Percentiles rank a stretch among this genome's conserved stretches.
phyloP scores from a whole-genome alignment of 2,329 filamentous ascomycete species.

The Laburnicola sp. region DNA sequence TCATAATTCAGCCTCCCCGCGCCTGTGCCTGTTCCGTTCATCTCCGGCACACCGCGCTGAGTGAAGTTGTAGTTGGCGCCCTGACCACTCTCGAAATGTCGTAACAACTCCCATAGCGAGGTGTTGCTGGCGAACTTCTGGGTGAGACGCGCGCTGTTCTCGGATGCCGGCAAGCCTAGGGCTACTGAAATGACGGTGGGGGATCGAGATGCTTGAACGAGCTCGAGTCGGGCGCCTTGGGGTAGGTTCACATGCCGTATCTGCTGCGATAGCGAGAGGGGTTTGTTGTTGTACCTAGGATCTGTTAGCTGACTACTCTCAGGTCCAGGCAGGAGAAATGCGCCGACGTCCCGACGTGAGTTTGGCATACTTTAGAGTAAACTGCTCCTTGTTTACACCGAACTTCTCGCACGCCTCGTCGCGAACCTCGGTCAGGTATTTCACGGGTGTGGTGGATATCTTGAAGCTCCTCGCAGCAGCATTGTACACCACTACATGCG shows the following conservation, averaged over 20 bases:
- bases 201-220: constrained; percentile 83
- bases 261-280: constrained; percentile 80
- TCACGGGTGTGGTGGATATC: constrained; percentile 81
- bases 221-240: constrained; percentile 87
- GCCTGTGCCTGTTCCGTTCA: constrained; percentile 58
- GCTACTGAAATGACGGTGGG: constrained; percentile 85
- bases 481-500: constrained; percentile 86
- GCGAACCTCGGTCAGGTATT: constrained; percentile 80
- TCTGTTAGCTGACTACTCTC: constrained; percentile 6
- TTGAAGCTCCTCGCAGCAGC: constrained; percentile 74
- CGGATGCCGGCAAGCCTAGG: constrained; percentile 77
- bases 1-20: constrained; percentile 83
- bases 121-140: constrained; percentile 89
- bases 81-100: constrained; percentile 76
- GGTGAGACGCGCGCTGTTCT: constrained; percentile 71
- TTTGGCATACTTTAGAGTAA: constrained; percentile 72
- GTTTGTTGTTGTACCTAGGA: constrained; percentile 68
- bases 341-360: too few species aligned
- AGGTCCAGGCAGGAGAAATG: too few species aligned
- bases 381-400: constrained; percentile 70
- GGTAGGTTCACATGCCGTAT: constrained; percentile 81
- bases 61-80: constrained; percentile 71
- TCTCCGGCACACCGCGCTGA: constrained; percentile 72
- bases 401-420: constrained; percentile 87
- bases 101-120: constrained; percentile 84